phyloP scores from a whole-genome alignment of 2,329 filamentous ascomycete species.

The Fusarium sp. region DNA sequence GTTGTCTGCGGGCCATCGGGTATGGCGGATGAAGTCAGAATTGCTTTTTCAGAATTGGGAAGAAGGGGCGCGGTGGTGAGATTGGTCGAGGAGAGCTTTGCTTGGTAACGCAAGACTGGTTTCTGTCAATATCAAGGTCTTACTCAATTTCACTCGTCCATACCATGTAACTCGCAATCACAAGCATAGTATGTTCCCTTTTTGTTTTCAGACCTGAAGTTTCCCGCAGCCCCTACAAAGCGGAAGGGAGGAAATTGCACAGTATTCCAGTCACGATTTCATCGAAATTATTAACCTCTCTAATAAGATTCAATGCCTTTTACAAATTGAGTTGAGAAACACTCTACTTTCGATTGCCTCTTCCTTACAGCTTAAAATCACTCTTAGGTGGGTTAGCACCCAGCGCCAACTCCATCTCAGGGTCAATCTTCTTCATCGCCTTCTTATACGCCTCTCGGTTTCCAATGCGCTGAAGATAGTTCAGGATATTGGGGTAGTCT shows the following conservation, averaged over 20 bases:
- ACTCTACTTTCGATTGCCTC: background rate
- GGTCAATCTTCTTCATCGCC: slow-evolving; percentile 66
- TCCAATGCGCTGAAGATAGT: slow-evolving; percentile 62
- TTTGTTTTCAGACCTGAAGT: too few species aligned
- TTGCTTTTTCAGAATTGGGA: background rate
- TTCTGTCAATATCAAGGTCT: too few species aligned
- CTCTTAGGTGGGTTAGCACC: slow-evolving; percentile 43
- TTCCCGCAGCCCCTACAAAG: too few species aligned
- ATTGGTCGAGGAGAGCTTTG: slow-evolving; percentile 12
- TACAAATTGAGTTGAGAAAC: background rate
- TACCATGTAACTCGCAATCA: too few species aligned
- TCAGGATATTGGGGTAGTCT: slow-evolving; percentile 60
- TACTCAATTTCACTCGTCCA: too few species aligned
- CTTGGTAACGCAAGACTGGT: background rate
- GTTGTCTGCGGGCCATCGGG: slow-evolving; percentile 9
- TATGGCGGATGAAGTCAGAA: slow-evolving; percentile 11
- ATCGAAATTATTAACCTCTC: too few species aligned
- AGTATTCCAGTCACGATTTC: too few species aligned
- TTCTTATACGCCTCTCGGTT: slow-evolving; percentile 62
- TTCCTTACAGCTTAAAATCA: slow-evolving; percentile 10
- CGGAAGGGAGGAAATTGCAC: too few species aligned
- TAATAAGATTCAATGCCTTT: background rate
- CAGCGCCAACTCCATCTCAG: slow-evolving; percentile 57
- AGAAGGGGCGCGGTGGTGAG: background rate
- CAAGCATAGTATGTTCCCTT: too few species aligned